Evolutionary conservation across 495 filamentous ascomycete species (phyloP).

Genomic region (Friedmanniomyces simplex): DNA sequence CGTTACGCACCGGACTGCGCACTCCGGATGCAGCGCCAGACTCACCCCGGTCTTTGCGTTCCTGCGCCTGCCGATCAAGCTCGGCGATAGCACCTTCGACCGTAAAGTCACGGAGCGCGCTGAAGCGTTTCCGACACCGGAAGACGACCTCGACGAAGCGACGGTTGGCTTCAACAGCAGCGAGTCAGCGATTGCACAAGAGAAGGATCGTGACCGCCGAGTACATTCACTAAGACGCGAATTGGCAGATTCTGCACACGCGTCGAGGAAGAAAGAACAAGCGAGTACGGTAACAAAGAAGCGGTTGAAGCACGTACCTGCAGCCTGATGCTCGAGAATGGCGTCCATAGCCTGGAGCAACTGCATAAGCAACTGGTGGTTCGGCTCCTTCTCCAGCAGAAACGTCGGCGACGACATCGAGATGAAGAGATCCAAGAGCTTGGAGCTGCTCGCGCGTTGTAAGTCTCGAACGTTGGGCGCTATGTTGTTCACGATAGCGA

Average conservation of each 20-base stretch:
- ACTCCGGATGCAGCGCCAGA: conserved; percentile 26
- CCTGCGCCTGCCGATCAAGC: conserved; percentile 68
- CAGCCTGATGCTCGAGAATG: conserved; percentile 84
- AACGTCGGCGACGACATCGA: conserved; percentile 94
- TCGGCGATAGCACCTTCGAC: conserved; percentile 93
- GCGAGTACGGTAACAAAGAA: no score
- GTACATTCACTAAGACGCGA: background rate
- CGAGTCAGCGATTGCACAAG: background rate
- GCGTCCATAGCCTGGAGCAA: conserved; percentile 86
- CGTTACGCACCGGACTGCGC: conserved; percentile 41
- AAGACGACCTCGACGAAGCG: conserved; percentile 74
- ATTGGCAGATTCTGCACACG: background rate
- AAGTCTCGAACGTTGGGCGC: conserved; percentile 71
- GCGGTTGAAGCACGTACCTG: conserved; percentile 41
- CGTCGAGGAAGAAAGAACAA: background rate
- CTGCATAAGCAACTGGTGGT: conserved; percentile 70
- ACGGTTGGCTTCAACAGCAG: conserved; percentile 54
- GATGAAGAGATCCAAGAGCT: conserved; percentile 77
- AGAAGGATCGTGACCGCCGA: background rate
- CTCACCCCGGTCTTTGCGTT: conserved; percentile 52
- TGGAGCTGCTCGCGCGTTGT: conserved; percentile 63
- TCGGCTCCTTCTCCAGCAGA: conserved; percentile 88
- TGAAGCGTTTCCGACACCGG: conserved; percentile 70
- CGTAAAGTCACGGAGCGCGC: conserved; percentile 82
- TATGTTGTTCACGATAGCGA: conserved; percentile 90